These are phyloP conservation scores for Backusella tarrabulga DNA, from an alignment of 192 early-diverging fungal species.

Conservation along the genomic window DNA sequence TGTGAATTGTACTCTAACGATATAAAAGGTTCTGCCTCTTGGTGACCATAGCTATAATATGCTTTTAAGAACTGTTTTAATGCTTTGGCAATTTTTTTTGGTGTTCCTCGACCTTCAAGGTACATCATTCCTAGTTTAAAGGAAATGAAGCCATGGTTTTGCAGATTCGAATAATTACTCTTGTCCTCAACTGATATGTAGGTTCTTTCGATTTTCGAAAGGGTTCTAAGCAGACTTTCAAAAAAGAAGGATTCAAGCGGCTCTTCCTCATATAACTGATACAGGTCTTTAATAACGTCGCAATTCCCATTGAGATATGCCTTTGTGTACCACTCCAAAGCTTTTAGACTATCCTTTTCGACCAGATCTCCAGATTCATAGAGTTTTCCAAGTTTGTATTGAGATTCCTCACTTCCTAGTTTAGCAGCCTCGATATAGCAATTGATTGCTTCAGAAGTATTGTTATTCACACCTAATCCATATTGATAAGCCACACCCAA, in stretches of 20 bases:
- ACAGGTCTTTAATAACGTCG: neutral
- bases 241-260: neutral
- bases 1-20: too few relatives aligned
- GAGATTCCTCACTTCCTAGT: neutral
- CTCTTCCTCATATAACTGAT: neutral
- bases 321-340: neutral
- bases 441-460: neutral
- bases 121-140: neutral
- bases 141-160: too few relatives aligned
- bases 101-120: neutral
- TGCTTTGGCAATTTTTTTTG: neutral
- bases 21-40: too few relatives aligned
- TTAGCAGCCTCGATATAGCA: neutral
- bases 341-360: neutral
- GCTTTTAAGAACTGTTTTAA: neutral
- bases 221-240: neutral
- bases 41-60: neutral
- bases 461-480: neutral
- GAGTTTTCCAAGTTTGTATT: neutral
- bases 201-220: neutral
- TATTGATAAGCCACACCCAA: neutral
- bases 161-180: too few relatives aligned
- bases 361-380: neutral
- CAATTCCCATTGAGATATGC: neutral
- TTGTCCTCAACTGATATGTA: neutral